Evolutionary conservation across 192 early-diverging fungal genomes (phyloP).

Genomic region (Coemansia sp.): DNA sequence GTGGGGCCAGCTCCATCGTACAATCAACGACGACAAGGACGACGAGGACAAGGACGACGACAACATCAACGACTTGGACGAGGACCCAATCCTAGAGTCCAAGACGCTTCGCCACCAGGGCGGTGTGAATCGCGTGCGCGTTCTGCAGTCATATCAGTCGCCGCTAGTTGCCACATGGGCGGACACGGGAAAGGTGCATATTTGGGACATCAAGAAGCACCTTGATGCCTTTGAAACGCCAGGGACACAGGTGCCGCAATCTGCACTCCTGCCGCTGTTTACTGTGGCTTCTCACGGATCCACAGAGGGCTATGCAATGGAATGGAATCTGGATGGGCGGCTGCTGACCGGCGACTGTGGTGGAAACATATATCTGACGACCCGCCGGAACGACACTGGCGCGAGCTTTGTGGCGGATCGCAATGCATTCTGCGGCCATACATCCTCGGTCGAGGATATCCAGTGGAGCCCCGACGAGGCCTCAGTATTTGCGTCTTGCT

Average conservation of each 20-base stretch:
- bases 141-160: constrained; percentile 56
- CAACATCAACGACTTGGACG: constrained; percentile 86
- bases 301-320: constrained; percentile 94
- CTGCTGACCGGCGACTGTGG: constrained; percentile 86
- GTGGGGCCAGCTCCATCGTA: constrained; percentile 89
- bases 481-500: constrained; percentile 90
- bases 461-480: constrained; percentile 95
- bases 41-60: constrained; percentile 72
- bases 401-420: constrained; percentile 70
- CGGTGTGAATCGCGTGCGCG: constrained; percentile 89
- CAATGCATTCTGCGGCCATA: constrained; percentile 79
- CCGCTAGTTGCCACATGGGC: constrained; percentile 90
- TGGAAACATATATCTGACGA: constrained; percentile 81
- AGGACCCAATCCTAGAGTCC: constrained; percentile 91
- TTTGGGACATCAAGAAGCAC: constrained; percentile 83
- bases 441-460: constrained; percentile 87
- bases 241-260: constrained; percentile 64
- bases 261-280: constrained; percentile 70
- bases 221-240: constrained; percentile 79
- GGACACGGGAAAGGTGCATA: constrained; percentile 92
- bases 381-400: constrained; percentile 59
- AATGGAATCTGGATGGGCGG: constrained; percentile 78
- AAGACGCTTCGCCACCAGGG: constrained; percentile 81
- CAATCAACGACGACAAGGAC: constrained; percentile 80
- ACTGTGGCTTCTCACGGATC: constrained; percentile 79